Conservation (phyloP, 192 early-diverging fungal species). For the Jimgerdemannia lactiflua region DNA sequence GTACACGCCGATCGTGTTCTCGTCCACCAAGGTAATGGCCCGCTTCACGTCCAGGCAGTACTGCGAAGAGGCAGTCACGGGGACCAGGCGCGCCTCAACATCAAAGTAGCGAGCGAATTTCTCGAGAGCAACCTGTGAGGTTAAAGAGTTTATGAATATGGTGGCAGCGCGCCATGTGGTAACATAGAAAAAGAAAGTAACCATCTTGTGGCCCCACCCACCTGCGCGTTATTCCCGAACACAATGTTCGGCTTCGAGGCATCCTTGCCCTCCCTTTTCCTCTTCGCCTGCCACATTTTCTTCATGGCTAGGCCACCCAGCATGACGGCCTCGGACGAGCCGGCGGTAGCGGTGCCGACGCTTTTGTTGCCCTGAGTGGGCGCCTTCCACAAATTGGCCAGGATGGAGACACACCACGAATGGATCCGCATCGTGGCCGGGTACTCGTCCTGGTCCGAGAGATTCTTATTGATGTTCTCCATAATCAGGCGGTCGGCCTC, state of each 20-base stretch:
- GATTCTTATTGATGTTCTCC: conserved; percentile 67
- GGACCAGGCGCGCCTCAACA: conserved; percentile 66
- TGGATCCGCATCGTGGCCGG: conserved; percentile 64
- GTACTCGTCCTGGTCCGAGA: conserved; percentile 70
- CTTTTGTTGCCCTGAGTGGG: conserved; percentile 25
- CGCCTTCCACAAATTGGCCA: conserved; percentile 68
- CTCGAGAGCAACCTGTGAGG: conserved; percentile 51
- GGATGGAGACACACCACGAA: conserved; percentile 62
- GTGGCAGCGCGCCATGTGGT: conserved; percentile 11
- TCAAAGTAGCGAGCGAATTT: conserved; percentile 77
- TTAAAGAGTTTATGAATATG: not conserved
- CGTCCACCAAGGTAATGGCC: conserved; percentile 56
- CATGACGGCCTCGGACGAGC: conserved; percentile 69
- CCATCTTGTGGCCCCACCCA: not conserved
- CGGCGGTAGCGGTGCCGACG: conserved; percentile 58
- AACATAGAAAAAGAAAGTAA: conserved; percentile 7
- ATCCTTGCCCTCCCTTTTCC: conserved; percentile 53
- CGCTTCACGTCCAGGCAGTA: conserved; percentile 47
- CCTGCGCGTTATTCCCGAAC: conserved; percentile 62
- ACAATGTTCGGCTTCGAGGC: conserved; percentile 61
- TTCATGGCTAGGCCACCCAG: conserved; percentile 66
- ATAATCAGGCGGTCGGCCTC: conserved; percentile 64
- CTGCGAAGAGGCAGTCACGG: conserved; percentile 47
- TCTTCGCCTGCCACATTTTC: conserved; percentile 56
- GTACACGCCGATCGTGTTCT: conserved; percentile 71